phyloP scores from a whole-genome alignment of 2,329 filamentous ascomycete species.

The Paecilomyces sp. region DNA sequence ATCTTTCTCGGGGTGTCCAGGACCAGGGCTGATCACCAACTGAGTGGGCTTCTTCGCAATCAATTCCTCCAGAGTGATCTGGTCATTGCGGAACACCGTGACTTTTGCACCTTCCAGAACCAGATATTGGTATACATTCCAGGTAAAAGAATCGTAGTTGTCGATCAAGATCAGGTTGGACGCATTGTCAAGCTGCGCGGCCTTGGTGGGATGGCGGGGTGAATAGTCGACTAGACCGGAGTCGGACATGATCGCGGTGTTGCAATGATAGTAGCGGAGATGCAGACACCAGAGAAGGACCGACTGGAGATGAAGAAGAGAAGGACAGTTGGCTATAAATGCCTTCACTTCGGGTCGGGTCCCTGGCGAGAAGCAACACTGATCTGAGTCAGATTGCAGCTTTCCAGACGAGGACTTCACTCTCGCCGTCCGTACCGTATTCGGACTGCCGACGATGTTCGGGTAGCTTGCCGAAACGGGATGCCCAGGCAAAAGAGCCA shows the following conservation, averaged over 20 bases:
- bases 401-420: not conserved
- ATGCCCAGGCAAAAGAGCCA: constrained; percentile 3
- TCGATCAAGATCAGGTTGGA: constrained; percentile 93
- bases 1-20: constrained; percentile 85
- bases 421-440: not conserved
- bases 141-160: constrained; percentile 99
- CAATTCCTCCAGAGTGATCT: constrained; percentile 78
- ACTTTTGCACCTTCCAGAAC: constrained; percentile 91
- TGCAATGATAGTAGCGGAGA: constrained; percentile 14
- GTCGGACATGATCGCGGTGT: constrained; percentile 30
- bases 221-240: constrained; percentile 68
- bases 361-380: not conserved
- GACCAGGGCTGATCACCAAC: constrained; percentile 88
- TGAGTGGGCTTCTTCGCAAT: constrained; percentile 82
- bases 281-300: not conserved
- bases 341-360: not conserved
- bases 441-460: not conserved
- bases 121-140: constrained; percentile 98
- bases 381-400: not conserved
- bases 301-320: not conserved
- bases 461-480: constrained; percentile 11
- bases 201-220: constrained; percentile 67
- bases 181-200: constrained; percentile 66
- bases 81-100: constrained; percentile 85
- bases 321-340: not conserved